Evolutionary conservation across 805 yeast species (phyloP).

Genomic region (Ogataea kodamae): DNA sequence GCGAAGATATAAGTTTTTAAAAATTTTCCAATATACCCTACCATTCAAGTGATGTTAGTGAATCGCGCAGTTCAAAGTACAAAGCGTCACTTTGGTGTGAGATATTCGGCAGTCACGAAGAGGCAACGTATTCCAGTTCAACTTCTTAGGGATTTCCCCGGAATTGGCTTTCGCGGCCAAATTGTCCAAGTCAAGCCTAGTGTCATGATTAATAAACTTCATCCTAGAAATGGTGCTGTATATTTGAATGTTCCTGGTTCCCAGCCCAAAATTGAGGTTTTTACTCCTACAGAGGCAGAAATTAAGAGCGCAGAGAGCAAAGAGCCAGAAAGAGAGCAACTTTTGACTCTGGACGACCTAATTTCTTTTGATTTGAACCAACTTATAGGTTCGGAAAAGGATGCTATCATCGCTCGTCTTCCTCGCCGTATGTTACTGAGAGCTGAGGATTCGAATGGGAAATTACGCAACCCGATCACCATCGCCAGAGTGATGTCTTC

Average conservation of each 20-base stretch:
- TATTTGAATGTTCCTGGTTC: slow-evolving; percentile 46
- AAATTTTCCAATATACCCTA: slow-evolving; percentile 4
- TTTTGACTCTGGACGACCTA: slow-evolving; percentile 29
- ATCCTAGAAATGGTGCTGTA: slow-evolving; percentile 68
- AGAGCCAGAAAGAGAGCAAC: slow-evolving; percentile 5
- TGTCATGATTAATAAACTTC: slow-evolving; percentile 75
- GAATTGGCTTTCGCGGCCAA: slow-evolving; percentile 68
- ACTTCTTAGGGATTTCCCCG: slow-evolving; percentile 62
- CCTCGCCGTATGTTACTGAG: slow-evolving; percentile 30
- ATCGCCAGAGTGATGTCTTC: slow-evolving; percentile 10
- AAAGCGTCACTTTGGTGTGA: slow-evolving; percentile 29
- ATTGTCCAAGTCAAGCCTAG: slow-evolving; percentile 73
- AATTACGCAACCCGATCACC: slow-evolving; percentile 18
- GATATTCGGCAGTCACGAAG: slow-evolving; percentile 46
- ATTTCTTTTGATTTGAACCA: slow-evolving; percentile 24
- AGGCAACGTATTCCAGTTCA: slow-evolving; percentile 67
- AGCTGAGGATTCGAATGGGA: slow-evolving; percentile 21
- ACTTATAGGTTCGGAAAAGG: slow-evolving; percentile 18
- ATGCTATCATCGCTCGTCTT: slow-evolving; percentile 22
- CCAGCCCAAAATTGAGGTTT: slow-evolving; percentile 33
- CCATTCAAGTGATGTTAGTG: slow-evolving; percentile 1
- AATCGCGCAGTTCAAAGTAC: slow-evolving; percentile 3
- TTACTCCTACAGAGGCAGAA: slow-evolving; percentile 11
- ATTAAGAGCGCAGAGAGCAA: slow-evolving; percentile 3
- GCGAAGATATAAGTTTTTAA: slow-evolving; percentile 3